Conservation (phyloP, 495 filamentous ascomycete species). For the Penicillium cinerascens region DNA sequence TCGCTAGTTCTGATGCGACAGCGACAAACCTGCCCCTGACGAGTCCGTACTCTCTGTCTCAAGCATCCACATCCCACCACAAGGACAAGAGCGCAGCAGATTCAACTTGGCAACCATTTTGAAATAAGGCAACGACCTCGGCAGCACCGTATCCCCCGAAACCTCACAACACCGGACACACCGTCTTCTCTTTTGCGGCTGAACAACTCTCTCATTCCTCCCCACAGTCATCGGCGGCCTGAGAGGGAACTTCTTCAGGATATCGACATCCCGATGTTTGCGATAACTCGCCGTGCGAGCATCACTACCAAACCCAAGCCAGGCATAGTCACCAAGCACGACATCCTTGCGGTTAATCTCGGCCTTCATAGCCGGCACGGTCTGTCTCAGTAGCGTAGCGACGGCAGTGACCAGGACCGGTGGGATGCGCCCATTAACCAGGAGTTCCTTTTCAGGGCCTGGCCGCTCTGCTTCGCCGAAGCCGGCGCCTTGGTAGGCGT, state of each 20-base stretch:
- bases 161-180: slow-evolving; percentile 47
- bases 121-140: slow-evolving; percentile 35
- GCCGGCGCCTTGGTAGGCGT: slow-evolving; percentile 44
- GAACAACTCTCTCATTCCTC: slow-evolving; percentile 3
- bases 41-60: slow-evolving; percentile 22
- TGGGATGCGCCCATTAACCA: slow-evolving; percentile 44
- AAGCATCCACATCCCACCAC: slow-evolving; percentile 43
- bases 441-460: slow-evolving; percentile 45
- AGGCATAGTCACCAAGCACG: slow-evolving; percentile 46
- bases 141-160: slow-evolving; percentile 33
- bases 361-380: slow-evolving; percentile 32
- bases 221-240: slow-evolving; percentile 14
- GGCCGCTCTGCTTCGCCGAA: slow-evolving; percentile 47
- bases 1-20: not conserved
- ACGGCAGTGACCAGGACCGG: slow-evolving; percentile 42
- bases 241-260: slow-evolving; percentile 42
- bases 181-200: slow-evolving; percentile 22
- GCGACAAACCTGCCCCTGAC: not conserved
- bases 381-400: slow-evolving; percentile 41
- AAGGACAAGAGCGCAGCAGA: slow-evolving; percentile 41
- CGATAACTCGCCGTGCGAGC: slow-evolving; percentile 35
- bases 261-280: slow-evolving; percentile 37
- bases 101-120: slow-evolving; percentile 41
- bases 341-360: slow-evolving; percentile 49
- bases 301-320: slow-evolving; percentile 48